These are phyloP conservation scores for Epichloe sylvatica DNA, from an alignment of 2,329 filamentous ascomycete species.

Conservation along the genomic window DNA sequence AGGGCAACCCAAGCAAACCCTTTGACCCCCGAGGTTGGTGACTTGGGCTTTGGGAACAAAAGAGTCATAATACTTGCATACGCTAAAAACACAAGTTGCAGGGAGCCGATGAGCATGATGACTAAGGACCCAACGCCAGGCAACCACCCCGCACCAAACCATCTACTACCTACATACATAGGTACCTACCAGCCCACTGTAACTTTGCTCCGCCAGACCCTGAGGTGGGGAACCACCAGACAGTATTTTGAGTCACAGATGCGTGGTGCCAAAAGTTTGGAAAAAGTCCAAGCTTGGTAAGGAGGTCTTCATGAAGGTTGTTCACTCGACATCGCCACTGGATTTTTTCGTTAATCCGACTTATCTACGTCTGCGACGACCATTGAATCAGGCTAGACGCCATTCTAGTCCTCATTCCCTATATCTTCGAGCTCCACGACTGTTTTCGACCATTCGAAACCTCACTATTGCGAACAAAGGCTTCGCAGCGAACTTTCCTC, in stretches of 20 bases:
- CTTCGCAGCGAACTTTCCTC: not conserved
- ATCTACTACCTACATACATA: not conserved
- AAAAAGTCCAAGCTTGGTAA: not conserved
- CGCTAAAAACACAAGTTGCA: too few relatives aligned
- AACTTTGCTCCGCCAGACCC: conserved; percentile 1
- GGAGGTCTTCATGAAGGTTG: conserved; percentile 4
- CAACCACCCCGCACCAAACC: not conserved
- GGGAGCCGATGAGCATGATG: too few relatives aligned
- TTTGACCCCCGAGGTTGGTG: not conserved
- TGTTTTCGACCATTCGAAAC: not conserved
- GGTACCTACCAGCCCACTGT: not conserved
- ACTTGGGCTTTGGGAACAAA: not conserved
- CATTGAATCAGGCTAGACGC: conserved; percentile 2
- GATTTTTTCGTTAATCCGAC: not conserved
- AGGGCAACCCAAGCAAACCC: not conserved
- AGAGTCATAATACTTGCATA: not conserved
- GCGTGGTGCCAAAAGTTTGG: not conserved
- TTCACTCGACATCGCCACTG: not conserved
- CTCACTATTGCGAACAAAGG: not conserved
- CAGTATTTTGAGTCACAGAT: conserved; percentile 5
- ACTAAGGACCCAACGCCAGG: not conserved
- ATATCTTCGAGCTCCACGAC: not conserved
- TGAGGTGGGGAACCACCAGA: conserved; percentile 2
- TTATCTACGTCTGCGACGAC: conserved; percentile 1
- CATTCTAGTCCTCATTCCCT: not conserved